Evolutionary conservation across 2,329 filamentous ascomycete genomes (phyloP), one percentile per base, ranked within the genome.

Genomic region (Venturia effusa): DNA sequence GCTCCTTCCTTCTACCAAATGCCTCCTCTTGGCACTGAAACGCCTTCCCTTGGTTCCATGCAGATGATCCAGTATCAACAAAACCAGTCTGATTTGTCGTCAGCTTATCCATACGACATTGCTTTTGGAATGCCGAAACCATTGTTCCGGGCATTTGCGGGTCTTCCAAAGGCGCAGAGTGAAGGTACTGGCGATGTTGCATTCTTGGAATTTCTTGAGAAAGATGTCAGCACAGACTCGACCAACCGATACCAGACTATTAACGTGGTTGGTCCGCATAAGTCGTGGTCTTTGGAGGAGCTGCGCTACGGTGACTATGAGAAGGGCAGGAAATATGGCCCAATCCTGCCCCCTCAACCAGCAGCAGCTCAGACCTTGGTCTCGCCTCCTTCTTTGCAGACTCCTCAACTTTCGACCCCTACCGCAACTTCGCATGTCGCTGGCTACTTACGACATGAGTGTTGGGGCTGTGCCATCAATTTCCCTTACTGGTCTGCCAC

Each of bases 221-320:
- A 48, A 22, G 43, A 77, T 93, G 93, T 74, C 90, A 94, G 71
- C 75, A 69, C 70, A 5, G 80, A 76, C 64, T 77, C 87, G 70
- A 80, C 76, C 64, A 77, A 88, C 71, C 81, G 87, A 4, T 95
- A 88, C 74, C 90, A 94, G 74, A 93, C 87, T 69, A 85, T 94
- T 64, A 79, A 88, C 22, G 92, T 92, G 73, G 87, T 89, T 76
- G 85, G 87, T 27, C 84, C 88, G 1, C 94, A 93, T 78, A 87
- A 87, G 74, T 95, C 94, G 73, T 97, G 88, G 80, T 97, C 93
- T 11, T 84, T 89, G 22, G 95, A 88, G 67, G 79, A 81, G 68
- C 66, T 81, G 69, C 75, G 79, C 67, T 64, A 96, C 66, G 90
- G 86, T 57, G 94, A 99, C 75, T 99, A 99, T 74, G 84, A 87